These are phyloP conservation scores for Helicostylum pulchrum DNA, from an alignment of 192 early-diverging fungal species.

Conservation along the genomic window DNA sequence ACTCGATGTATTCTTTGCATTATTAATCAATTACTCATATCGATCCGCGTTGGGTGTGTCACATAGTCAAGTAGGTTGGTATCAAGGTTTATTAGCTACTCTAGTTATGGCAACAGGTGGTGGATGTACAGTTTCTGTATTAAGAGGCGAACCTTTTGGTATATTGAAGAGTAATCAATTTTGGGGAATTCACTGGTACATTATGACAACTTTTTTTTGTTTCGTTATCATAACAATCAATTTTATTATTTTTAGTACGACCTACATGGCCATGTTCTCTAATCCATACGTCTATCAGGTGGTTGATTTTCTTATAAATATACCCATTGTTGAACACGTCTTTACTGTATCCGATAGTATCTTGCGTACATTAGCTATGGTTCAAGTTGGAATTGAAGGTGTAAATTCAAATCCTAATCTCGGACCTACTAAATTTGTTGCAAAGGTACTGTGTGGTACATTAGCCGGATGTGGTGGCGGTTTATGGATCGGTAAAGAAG, in stretches of 20 bases:
- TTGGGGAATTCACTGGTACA: conserved; percentile 34
- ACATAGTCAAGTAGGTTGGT: conserved; percentile 35
- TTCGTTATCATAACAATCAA: not conserved
- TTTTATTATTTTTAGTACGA: conserved; percentile 20
- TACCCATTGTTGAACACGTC: conserved; percentile 18
- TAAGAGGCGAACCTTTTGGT: conserved; percentile 31
- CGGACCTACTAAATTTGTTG: conserved; percentile 30
- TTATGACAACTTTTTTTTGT: not conserved
- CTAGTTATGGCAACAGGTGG: conserved; percentile 34
- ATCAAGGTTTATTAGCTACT: conserved; percentile 33
- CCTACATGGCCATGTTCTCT: conserved; percentile 29
- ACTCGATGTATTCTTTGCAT: conserved; percentile 17
- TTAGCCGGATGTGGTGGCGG: conserved; percentile 35
- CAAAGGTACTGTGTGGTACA: conserved; percentile 34
- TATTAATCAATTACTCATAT: conserved; percentile 24
- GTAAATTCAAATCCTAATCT: conserved; percentile 20
- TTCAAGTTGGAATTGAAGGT: conserved; percentile 29
- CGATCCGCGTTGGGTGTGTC: conserved; percentile 17
- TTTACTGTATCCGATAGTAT: conserved; percentile 28
- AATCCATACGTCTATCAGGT: conserved; percentile 23
- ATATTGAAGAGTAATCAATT: conserved; percentile 29
- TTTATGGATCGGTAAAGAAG: conserved; percentile 31
- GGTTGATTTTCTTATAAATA: conserved; percentile 8
- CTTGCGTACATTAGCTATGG: conserved; percentile 21
- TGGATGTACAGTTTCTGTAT: conserved; percentile 26